Evolutionary conservation across 257 asterid species (phyloP).

Genomic region (Lavandula angustifolia): DNA sequence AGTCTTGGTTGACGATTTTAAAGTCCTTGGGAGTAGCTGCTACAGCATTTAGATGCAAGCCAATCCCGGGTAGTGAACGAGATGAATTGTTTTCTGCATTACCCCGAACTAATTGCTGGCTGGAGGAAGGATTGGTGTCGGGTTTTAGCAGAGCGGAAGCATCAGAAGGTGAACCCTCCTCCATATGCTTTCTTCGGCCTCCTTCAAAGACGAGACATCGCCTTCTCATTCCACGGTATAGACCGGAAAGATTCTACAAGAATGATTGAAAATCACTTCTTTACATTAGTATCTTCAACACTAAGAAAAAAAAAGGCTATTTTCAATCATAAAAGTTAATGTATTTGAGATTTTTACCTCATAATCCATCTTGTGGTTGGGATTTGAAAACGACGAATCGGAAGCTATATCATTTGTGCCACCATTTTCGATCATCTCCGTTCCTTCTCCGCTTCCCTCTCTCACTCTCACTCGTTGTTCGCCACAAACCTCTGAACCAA

Average conservation of each 20-base stretch:
- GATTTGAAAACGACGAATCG: slow-evolving; percentile 41
- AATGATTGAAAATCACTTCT: background rate
- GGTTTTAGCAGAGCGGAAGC: slow-evolving; percentile 42
- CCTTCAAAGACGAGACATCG: slow-evolving; percentile 83
- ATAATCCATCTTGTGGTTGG: slow-evolving; percentile 44
- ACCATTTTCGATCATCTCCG: slow-evolving; percentile 41
- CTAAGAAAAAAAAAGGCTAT: background rate
- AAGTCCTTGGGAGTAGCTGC: slow-evolving; percentile 59
- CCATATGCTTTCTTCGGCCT: slow-evolving; percentile 49
- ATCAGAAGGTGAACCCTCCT: slow-evolving; percentile 46
- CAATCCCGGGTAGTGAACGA: slow-evolving; percentile 66
- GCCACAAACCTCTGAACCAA: slow-evolving; percentile 31
- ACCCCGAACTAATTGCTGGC: slow-evolving; percentile 37
- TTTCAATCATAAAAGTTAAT: background rate
- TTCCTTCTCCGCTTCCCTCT: slow-evolving; percentile 47
- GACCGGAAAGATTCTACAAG: slow-evolving; percentile 54
- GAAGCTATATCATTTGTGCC: slow-evolving; percentile 31
- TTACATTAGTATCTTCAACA: background rate
- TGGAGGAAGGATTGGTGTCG: slow-evolving; percentile 38
- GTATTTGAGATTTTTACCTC: slow-evolving; percentile 52
- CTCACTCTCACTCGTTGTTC: slow-evolving; percentile 34
- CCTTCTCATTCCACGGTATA: slow-evolving; percentile 79
- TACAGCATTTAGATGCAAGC: slow-evolving; percentile 84
- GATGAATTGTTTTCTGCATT: slow-evolving; percentile 41
- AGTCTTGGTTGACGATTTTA: slow-evolving; percentile 49